These are phyloP conservation scores for Yarrowia porcina DNA, from an alignment of 805 yeast genomes.

Conservation along the genomic window DNA sequence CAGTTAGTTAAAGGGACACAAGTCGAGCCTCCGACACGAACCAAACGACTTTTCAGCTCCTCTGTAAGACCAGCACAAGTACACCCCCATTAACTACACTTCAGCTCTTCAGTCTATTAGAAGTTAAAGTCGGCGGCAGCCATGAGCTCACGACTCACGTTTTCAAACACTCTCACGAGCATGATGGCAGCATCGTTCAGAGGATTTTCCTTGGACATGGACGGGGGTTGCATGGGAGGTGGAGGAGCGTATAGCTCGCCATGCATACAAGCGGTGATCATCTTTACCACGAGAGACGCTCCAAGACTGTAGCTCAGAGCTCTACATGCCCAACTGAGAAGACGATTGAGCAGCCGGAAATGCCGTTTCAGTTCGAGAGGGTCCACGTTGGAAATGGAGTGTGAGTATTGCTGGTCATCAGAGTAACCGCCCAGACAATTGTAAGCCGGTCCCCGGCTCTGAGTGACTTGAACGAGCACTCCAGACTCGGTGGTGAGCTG, in stretches of 20 bases:
- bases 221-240: not conserved
- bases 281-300: not conserved
- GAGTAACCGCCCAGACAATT: not conserved
- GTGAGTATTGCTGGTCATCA: conserved; percentile 13
- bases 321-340: not conserved
- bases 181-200: not conserved
- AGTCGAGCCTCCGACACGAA: too few relatives aligned
- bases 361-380: conserved; percentile 28
- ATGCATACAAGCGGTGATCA: not conserved
- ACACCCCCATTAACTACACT: too few relatives aligned
- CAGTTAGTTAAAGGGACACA: too few relatives aligned
- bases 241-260: conserved; percentile 5
- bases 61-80: too few relatives aligned
- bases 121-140: conserved; percentile 2
- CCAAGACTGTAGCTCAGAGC: conserved; percentile 10
- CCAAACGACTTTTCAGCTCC: too few relatives aligned
- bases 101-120: too few relatives aligned
- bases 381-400: conserved; percentile 31
- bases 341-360: not conserved
- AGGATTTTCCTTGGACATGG: not conserved
- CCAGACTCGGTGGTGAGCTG: conserved; percentile 12
- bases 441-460: not conserved
- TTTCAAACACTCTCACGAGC: not conserved
- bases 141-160: conserved; percentile 7
- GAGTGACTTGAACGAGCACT: conserved; percentile 6